Evolutionary conservation across 768 basidiomycete genomes (phyloP), one percentile per base, ranked within the genome.

Genomic region (Phaffia australis): DNA sequence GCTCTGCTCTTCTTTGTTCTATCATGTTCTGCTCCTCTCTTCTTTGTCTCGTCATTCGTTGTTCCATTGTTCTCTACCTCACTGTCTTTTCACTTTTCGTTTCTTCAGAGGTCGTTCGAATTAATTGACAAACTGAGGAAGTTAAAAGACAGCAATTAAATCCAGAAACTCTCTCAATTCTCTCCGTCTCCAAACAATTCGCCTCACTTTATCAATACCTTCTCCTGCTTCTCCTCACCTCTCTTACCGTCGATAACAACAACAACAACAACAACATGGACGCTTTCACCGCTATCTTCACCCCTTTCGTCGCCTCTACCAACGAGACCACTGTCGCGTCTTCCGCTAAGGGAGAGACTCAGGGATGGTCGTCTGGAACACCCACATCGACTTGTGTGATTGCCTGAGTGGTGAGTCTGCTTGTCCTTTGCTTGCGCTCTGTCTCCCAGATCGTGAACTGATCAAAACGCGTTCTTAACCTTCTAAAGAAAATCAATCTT

Each of bases 201-300:
- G 23, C n/a, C 47, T 47, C 21, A 35, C 49, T 49, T 48, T 19
- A 16, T 23, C 23, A 18, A 46, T 47, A 32, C 25, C 27, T 51
- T 15, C n/a, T 14, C 30, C 35, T n/a, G 18, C n/a, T 15, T 25
- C 16, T 25, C 23, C 49, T 7, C 48, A 27, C 56, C 42, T 6
- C 48, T n/a, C 46, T 54, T 1, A 16, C 18, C 46, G n/a, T 25
- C 14, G 18, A 15, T 60, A 50, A 60, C 61, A 56, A 47, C 42
- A 60, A n/a, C n/a, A n/a, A n/a, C n/a, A n/a, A n/a, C 60, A 50
- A 60, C 61, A 56, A 47, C 42, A 60, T 65, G 64, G 64, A 65
- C 56, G 64, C 64, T 57, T 65, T 65, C 56, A 65, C 64, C 25
- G 64, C 64, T 51, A 59, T 65, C 64, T 65, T 65, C 64, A 65